Evolutionary conservation across 805 yeast species (phyloP), one percentile per base, ranked within the genome.

Genomic region (Teunomyces pallodes): DNA sequence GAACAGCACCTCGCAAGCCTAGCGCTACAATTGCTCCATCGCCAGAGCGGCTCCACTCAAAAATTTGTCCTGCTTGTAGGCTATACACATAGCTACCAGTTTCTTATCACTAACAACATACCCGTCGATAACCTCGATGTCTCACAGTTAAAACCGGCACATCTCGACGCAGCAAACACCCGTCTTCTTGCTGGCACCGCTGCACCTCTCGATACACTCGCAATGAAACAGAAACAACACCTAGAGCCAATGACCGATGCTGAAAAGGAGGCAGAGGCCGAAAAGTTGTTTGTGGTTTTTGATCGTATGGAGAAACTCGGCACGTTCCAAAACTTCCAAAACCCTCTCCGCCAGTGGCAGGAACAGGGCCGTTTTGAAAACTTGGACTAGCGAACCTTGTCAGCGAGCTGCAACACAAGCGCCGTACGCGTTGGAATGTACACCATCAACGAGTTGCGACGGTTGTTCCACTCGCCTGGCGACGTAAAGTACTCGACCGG

Each of bases 381-480:
- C 10, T 12, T 47, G 33, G 16, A 30, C 13, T 28, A 41, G 28
- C 16, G 13, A 41, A 49, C 31, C 41, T 46, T 49, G 26, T 49
- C 49, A 24, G 43, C 28, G 12, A 49, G 47, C 35, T 46, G 47
- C 32, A 74, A 64, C 30, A 74, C 76, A 38, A 74, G 56, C 0
- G 72, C 77, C 8, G 75, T 67, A 67, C 98, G 83, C 36, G 77
- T 75, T n/a, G 98, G 98, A 56, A 90, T 76, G 56, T 82, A 82
- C 8, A 90, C 86, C 66, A 89, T 90, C 43, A 92, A 55, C 50
- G 82, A 86, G 66, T 92, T 88, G 24, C 72, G 67, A 55, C 98
- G 77, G 54, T 80, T 75, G 60, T 92, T 89, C 98, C 98, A 92
- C 20, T 69, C 70, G 39, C 87, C 79, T 45, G 85, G 83, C 10